These are phyloP conservation scores for Linnemannia schmuckeri DNA, from an alignment of 192 early-diverging fungal genomes.

Conservation along the genomic window DNA sequence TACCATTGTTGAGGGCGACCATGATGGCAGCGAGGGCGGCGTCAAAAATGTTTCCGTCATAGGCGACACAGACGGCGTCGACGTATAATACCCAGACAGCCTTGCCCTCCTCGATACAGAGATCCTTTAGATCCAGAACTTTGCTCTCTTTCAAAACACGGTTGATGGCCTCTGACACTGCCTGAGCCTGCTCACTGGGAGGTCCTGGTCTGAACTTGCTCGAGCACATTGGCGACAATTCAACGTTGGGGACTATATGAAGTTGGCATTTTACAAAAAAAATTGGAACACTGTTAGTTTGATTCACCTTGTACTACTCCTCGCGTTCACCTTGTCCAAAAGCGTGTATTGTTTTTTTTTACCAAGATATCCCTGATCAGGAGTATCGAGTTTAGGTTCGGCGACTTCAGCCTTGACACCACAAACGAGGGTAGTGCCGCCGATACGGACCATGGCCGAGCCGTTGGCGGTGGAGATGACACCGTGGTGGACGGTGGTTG, in stretches of 20 bases:
- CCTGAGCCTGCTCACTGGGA: slow-evolving; percentile 87
- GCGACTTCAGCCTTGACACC: slow-evolving; percentile 96
- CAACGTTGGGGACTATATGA: slow-evolving; percentile 85
- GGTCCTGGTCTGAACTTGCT: slow-evolving; percentile 87
- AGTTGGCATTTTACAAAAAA: not conserved
- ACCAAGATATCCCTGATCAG: slow-evolving; percentile 87
- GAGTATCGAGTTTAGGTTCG: slow-evolving; percentile 76
- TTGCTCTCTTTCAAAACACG: slow-evolving; percentile 72
- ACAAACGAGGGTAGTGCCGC: slow-evolving; percentile 91
- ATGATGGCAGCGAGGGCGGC: slow-evolving; percentile 84
- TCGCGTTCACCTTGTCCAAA: not conserved
- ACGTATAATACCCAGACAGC: slow-evolving; percentile 90
- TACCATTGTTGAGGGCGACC: slow-evolving; percentile 83
- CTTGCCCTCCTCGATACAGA: slow-evolving; percentile 85
- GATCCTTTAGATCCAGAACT: slow-evolving; percentile 72
- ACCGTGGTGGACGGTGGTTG: slow-evolving; percentile 73
- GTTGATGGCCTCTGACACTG: slow-evolving; percentile 81
- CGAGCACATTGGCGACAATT: slow-evolving; percentile 92
- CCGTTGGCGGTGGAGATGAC: slow-evolving; percentile 85
- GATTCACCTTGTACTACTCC: not conserved
- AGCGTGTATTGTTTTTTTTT: not conserved
- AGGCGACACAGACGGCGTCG: slow-evolving; percentile 92
- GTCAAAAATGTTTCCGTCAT: slow-evolving; percentile 93
- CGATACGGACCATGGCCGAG: slow-evolving; percentile 88
- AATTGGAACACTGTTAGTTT: not conserved